Evolutionary conservation across 805 yeast species (phyloP), one percentile per base, ranked within the genome.

Genomic region (Starmerella ratchasimensis): DNA sequence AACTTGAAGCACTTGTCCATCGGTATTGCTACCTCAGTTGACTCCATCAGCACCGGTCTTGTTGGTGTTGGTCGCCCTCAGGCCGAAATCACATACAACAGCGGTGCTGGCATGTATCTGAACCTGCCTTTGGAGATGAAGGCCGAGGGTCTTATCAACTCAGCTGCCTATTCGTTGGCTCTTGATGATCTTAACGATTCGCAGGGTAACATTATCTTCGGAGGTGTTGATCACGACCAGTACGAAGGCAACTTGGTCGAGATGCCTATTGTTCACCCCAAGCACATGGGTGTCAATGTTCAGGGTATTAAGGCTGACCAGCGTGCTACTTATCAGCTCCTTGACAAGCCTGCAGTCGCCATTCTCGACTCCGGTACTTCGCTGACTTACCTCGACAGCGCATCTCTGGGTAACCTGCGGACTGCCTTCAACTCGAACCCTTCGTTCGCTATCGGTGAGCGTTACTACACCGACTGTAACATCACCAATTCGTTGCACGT

Each of bases 91-190:
- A 54, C 56, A 16, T 24, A 38, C 36, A 36, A 23, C 35, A 28
- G 36, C 31, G 41, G 43, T 4, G 54, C 55, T 7, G 20, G 29
- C 30, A 33, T 38, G 37, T 81, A 81, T 57, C 64, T 68, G 38
- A 81, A 82, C 55, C 59, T 81, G 40, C 94, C 94, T 0, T 47
- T 64, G 38, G 67, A 68, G 42, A 57, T 82, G 62, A 73, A 66
- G 35, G 52, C 60, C 23, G 68, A 69, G 38, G 90, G 90, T 0
- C 52, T 68, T 26, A 79, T 74, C 49, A 56, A 67, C 34, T 64
- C 69, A 31, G 66, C 66, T 18, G 72, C 73, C 2, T 81, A 78
- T 56, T 80, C 90, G 1, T 58, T 81, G 28, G 78, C 63, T 48
- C 62, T 81, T 51, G 67, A 74, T 47, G 59, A 60, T 4, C 42